Base-by-base conservation (phyloP, 2,329 filamentous ascomycete genomes). In the Xylariaceae sp. region DNA sequence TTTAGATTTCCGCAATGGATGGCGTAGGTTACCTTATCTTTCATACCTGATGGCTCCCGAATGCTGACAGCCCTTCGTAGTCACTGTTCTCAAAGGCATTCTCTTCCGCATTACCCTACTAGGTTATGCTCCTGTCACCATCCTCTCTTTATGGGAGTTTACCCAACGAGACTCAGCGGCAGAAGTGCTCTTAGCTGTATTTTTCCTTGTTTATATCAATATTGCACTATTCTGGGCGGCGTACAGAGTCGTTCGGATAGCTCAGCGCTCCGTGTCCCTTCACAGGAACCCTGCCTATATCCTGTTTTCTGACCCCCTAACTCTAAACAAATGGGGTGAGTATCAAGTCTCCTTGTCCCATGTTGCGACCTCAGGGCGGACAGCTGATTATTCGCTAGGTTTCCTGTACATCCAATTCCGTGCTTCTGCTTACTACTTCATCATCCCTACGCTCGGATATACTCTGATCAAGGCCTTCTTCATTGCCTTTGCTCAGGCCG, bases 221-320 rank as follows among this genome's bases (percentile, higher is more conserved):
- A 71, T 73, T 36, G 86, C 88, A 21, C 75, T 97, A 23, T 81
- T 68, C 15, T 96, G 88, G 86, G 90, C 89, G 32, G 81, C 88
- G 0, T 83, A 78, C 67, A 96, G 95, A 70, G 88, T 97, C 48
- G 85, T 94, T 53, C 78, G 80, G 38, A 84, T 97, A 47, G 90
- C 88, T 23, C 87, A 87, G 58, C 84, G 87, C 53, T 96, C 89
- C 21, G 84, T 94, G 47, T 67, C 76, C 41, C 87, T 95, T 79
- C 89, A 96, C 73, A 89, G 90, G 67, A 96, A 95, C 68, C 88
- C 90, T 17, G 90, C 89, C 18, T 96, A 96, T 65, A 95, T 96
- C 53, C 80, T 97, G 46, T 97, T 94, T 69, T 95, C 90, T 2
- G 89, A 97, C 56, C 88, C 89, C n/a, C 77, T 87, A 47, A 83